Evolutionary conservation across 495 filamentous ascomycete species (phyloP).

Genomic region (Lasiosphaeriaceae sp.): DNA sequence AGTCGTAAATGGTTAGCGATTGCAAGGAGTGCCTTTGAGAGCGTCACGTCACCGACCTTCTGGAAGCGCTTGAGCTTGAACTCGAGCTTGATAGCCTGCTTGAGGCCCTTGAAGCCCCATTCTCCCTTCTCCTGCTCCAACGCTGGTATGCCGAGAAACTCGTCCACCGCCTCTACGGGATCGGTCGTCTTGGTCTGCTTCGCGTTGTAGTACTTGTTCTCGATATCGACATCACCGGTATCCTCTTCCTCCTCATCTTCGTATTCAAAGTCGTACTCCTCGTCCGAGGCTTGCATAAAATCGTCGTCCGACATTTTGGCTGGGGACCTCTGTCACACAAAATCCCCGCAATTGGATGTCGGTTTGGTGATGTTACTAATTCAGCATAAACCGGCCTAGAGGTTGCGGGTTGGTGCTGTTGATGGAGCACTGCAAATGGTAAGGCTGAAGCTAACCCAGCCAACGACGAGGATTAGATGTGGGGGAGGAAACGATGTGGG

Average conservation of each 20-base stretch:
- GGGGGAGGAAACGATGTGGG: slow-evolving; percentile 19
- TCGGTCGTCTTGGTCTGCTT: slow-evolving; percentile 90
- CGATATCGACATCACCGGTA: slow-evolving; percentile 84
- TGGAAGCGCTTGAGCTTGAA: slow-evolving; percentile 83
- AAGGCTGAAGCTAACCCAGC: slow-evolving; percentile 21
- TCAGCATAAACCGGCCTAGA: no score
- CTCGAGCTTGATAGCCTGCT: slow-evolving; percentile 96
- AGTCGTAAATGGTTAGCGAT: slow-evolving; percentile 3
- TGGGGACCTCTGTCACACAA: not conserved
- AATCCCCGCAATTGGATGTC: not conserved
- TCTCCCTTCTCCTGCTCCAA: slow-evolving; percentile 87
- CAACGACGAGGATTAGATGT: slow-evolving; percentile 1
- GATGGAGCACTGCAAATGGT: not conserved
- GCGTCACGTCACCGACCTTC: slow-evolving; percentile 50
- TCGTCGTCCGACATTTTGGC: slow-evolving; percentile 86
- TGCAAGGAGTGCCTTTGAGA: not conserved
- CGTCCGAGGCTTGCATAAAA: slow-evolving; percentile 98
- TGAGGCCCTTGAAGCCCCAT: slow-evolving; percentile 97
- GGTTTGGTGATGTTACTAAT: not conserved
- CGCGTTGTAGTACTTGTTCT: slow-evolving; percentile 99
- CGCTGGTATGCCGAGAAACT: slow-evolving; percentile 82
- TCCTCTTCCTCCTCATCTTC: slow-evolving; percentile 88
- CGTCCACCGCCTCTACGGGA: slow-evolving; percentile 83
- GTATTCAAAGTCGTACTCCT: slow-evolving; percentile 98
- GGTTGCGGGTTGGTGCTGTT: no score